Evolutionary conservation across 768 basidiomycete genomes (phyloP), one percentile per base, ranked within the genome.

Genomic region (Cystobasidium ongulense): DNA sequence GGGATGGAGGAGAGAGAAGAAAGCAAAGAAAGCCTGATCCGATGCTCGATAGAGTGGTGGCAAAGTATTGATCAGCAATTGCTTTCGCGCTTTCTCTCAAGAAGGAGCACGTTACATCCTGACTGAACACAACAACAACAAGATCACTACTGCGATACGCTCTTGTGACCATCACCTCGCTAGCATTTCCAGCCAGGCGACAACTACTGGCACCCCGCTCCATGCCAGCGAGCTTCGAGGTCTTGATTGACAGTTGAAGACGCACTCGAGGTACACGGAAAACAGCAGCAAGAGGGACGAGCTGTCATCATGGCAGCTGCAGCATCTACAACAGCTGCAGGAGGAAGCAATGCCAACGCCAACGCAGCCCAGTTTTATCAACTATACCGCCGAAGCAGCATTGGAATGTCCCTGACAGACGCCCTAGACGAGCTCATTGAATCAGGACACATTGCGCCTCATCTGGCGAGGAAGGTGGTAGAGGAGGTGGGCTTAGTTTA

Each of bases 361-460:
- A 64, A 35, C 35, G 63, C 63, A 7, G 39, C 33, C 4, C 57
- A 64, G 50, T 71, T 33, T 53, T 71, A 57, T 29, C 68, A 71
- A 38, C 68, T 71, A n/a, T 71, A 71, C 68, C 53, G 68, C 13
- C 68, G 54, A n/a, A 15, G 10, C 80, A 98, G 96, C 76, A 92
- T 98, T 81, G 96, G 96, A 64, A 91, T 93, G 86, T 92, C 95
- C 65, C 85, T 99, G 64, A 95, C 94, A 17, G 96, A 99, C 84
- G 93, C 95, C 76, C 87, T 99, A 78, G 96, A 99, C 83, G 95
- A 98, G 83, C 87, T 99, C 77, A 97, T 99, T 78, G 95, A 93
- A 57, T 90, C 89, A 79, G 95, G 95, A 1, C 88, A 91, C 63
- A 99, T 99, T 79, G 95, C 93, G 23, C 95, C 95, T 15, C 95